Conservation (phyloP, 1,139 yeast genomes). For the Debaryomyces nepalensis region DNA sequence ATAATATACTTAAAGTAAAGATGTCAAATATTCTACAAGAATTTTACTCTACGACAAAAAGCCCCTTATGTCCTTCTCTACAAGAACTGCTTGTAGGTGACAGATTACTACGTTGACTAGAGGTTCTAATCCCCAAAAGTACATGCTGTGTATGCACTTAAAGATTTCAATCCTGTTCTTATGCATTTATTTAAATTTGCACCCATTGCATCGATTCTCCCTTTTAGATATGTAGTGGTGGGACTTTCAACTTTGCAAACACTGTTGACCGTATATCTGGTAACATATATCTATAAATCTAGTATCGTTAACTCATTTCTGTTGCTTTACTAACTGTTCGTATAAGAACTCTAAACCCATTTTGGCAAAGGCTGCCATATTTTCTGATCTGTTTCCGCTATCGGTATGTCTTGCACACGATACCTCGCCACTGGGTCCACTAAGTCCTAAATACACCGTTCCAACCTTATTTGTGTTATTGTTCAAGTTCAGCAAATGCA, state of each 20-base stretch:
- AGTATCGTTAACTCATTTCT: conserved; percentile 1
- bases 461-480: conserved; percentile 51
- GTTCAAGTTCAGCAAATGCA: conserved; percentile 33
- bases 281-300: conserved; percentile 6
- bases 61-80: no score
- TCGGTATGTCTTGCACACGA: conserved; percentile 56
- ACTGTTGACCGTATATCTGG: background rate
- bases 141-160: no score
- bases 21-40: no score
- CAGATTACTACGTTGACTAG: no score
- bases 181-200: conserved; percentile 1
- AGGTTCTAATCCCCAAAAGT: no score
- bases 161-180: background rate
- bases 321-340: conserved; percentile 32
- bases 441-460: conserved; percentile 70
- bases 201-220: no score
- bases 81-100: no score
- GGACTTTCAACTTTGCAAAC: no score
- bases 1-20: no score
- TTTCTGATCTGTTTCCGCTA: conserved; percentile 54
- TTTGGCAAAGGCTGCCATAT: conserved; percentile 77
- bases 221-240: no score
- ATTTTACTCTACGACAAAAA: no score
- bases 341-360: conserved; percentile 66
- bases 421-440: conserved; percentile 66